A percentile compares a stretch with the other conserved stretches of the same genome.
Conservation (phyloP, 352 stramenopile species). For the Pythium rishiriense region DNA sequence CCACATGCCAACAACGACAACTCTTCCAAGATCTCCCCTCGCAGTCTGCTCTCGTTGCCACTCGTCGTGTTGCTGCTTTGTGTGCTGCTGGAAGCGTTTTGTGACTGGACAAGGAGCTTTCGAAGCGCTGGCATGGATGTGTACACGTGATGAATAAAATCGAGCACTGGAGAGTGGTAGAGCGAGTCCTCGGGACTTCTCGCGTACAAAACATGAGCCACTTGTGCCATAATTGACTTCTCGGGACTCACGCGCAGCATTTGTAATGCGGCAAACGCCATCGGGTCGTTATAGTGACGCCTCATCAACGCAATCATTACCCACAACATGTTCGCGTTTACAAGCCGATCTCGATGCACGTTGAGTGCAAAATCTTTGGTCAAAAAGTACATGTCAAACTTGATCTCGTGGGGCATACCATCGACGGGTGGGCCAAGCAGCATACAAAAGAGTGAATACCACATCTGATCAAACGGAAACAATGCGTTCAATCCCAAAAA, state of each 20-base stretch:
- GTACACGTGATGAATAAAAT: constrained; percentile 50
- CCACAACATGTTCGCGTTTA: constrained; percentile 49
- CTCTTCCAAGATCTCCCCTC: constrained; percentile 62
- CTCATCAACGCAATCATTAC: constrained; percentile 60
- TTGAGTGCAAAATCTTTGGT: constrained; percentile 74
- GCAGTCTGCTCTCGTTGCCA: constrained; percentile 34
- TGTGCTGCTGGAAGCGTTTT: constrained; percentile 2
- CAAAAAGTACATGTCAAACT: constrained; percentile 65
- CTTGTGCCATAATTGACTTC: constrained; percentile 24
- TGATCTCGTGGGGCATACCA: constrained; percentile 56
- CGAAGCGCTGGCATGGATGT: constrained; percentile 22
- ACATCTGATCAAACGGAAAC: constrained; percentile 73
- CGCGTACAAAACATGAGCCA: constrained; percentile 20
- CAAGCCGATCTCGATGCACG: constrained; percentile 49
- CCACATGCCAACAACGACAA: constrained; percentile 48
- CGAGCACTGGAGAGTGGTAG: constrained; percentile 50
- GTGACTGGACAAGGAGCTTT: constrained; percentile 9
- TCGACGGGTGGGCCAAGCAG: constrained; percentile 62
- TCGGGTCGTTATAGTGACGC: constrained; percentile 53
- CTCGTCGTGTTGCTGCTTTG: constrained; percentile 18
- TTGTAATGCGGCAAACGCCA: constrained; percentile 31
- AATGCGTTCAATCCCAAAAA: constrained; percentile 18
- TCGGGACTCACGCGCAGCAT: constrained; percentile 22
- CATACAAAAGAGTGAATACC: constrained; percentile 67
- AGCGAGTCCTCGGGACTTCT: constrained; percentile 5